Conservation (phyloP, 805 yeast genomes). For the Candida dajiaensis region DNA sequence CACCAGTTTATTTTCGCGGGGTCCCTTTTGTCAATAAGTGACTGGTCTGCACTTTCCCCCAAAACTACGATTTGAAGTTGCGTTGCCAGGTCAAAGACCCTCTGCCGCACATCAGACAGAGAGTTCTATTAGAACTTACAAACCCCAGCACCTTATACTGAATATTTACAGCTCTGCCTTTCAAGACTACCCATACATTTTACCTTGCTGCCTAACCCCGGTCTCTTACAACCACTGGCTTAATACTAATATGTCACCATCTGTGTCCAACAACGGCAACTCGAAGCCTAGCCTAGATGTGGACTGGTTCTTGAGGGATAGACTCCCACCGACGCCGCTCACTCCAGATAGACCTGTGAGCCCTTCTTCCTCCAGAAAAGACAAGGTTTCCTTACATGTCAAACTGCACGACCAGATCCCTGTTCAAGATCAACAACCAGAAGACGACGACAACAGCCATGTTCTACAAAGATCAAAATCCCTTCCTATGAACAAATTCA, state of each 20-base stretch:
- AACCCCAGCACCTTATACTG: background rate
- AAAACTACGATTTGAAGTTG: background rate
- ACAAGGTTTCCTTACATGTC: background rate
- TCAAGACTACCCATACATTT: background rate
- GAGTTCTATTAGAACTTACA: too few relatives aligned
- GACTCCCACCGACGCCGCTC: constrained; percentile 10
- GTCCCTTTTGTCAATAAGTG: background rate
- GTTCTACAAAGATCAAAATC: constrained; percentile 25
- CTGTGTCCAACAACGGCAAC: background rate
- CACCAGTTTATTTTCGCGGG: background rate
- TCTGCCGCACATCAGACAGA: background rate
- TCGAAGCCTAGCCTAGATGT: constrained; percentile 27
- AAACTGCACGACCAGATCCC: background rate
- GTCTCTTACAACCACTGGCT: background rate
- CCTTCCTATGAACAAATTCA: constrained; percentile 17
- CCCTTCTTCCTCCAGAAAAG: background rate
- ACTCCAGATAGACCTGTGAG: background rate
- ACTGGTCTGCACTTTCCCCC: background rate
- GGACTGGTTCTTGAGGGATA: constrained; percentile 44
- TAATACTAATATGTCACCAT: background rate
- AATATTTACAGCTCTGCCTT: too few relatives aligned
- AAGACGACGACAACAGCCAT: background rate
- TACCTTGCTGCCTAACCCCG: background rate
- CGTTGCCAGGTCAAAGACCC: background rate
- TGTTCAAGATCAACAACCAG: background rate